phyloP scores from a whole-genome alignment of 805 yeast species.

The Yarrowia sp. region DNA sequence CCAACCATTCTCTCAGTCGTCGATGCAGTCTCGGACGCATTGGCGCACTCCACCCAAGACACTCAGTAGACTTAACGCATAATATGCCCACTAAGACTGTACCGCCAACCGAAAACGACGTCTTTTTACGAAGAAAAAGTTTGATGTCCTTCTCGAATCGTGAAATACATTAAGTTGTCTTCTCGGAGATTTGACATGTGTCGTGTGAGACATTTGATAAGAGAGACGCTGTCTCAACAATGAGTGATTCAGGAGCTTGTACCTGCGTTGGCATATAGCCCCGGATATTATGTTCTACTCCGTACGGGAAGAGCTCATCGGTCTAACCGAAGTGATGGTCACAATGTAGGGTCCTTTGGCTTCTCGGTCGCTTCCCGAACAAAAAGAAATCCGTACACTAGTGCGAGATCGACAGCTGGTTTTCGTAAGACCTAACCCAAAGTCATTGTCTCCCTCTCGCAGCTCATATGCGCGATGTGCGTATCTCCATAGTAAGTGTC shows the following conservation, averaged over 20 bases:
- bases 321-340: no score
- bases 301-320: no score
- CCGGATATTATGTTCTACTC: no score
- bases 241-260: no score
- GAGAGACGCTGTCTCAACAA: no score
- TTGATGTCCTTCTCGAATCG: background rate
- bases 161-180: background rate
- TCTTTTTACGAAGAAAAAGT: background rate
- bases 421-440: background rate
- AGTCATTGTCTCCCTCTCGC: background rate
- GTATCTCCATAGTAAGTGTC: background rate
- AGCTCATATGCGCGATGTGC: background rate
- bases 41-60: constrained; percentile 1
- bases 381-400: background rate
- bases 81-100: constrained; percentile 1
- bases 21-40: background rate
- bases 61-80: background rate
- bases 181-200: background rate
- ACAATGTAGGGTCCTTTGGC: no score
- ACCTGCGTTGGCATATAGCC: background rate
- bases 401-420: background rate
- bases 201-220: no score
- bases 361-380: background rate
- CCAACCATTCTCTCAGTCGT: background rate
- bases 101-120: background rate